Conservation (phyloP, 352 stramenopile species). For the Globisporangium canariense region DNA sequence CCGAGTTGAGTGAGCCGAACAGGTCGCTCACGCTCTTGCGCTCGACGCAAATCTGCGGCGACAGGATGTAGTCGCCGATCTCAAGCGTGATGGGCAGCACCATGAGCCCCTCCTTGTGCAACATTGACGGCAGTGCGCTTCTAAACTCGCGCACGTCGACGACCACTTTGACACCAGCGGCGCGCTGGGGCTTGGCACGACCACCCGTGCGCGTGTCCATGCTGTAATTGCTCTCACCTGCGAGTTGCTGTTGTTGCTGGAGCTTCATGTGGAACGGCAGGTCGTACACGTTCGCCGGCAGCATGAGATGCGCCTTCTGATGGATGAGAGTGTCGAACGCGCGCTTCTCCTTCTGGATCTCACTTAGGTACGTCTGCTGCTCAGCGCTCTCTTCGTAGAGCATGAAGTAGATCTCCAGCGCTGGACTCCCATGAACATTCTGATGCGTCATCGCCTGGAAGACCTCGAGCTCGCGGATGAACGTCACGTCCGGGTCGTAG, state of each 20-base stretch:
- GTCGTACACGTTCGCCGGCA: constrained; percentile 85
- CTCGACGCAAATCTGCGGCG: constrained; percentile 96
- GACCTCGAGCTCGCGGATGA: constrained; percentile 95
- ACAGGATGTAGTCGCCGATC: constrained; percentile 98
- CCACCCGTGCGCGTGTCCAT: constrained; percentile 78
- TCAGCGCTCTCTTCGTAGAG: constrained; percentile 96
- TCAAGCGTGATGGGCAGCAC: constrained; percentile 94
- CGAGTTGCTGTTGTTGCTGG: constrained; percentile 45
- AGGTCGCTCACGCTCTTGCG: constrained; percentile 95
- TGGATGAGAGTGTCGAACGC: constrained; percentile 96
- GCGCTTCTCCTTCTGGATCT: constrained; percentile 94
- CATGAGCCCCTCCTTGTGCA: constrained; percentile 93
- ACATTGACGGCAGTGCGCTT: constrained; percentile 93
- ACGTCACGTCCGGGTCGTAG: constrained; percentile 94
- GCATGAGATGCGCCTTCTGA: constrained; percentile 91
- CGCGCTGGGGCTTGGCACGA: constrained; percentile 35
- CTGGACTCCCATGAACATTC: neutral
- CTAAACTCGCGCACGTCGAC: constrained; percentile 98
- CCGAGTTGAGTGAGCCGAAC: constrained; percentile 95
- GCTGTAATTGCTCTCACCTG: constrained; percentile 71
- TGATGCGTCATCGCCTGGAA: constrained; percentile 67
- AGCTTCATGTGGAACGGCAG: constrained; percentile 78
- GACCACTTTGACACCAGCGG: constrained; percentile 64
- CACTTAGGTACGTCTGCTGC: constrained; percentile 93
- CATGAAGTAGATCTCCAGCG: constrained; percentile 93